Evolutionary conservation across 2,329 filamentous ascomycete species (phyloP).

Genomic region (Aspergillus cejpii): DNA sequence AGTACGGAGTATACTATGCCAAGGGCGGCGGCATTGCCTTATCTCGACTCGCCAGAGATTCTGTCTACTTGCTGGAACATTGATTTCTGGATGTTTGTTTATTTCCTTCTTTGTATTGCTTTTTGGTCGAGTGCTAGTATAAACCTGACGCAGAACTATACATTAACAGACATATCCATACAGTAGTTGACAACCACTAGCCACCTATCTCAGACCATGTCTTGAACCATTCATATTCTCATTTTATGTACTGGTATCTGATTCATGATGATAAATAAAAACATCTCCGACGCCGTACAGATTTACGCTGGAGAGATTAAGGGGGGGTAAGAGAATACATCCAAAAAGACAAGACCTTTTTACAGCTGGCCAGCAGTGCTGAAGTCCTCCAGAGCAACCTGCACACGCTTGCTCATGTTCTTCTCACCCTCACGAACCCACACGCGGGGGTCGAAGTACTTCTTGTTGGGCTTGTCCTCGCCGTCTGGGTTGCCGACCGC

Average conservation of each 20-base stretch:
- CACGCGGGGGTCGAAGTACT: conserved; percentile 81
- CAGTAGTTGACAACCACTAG: no score
- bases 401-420: conserved; percentile 79
- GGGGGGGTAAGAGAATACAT: conserved; percentile 3
- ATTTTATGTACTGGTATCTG: conserved; percentile 19
- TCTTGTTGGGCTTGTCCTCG: conserved; percentile 98
- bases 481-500: conserved; percentile 94
- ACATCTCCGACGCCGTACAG: neutral
- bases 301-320: neutral
- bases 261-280: conserved; percentile 6
- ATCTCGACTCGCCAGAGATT: no score
- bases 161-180: no score
- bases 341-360: conserved; percentile 39
- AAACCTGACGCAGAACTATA: no score
- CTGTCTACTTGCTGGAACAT: no score
- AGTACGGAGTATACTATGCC: no score
- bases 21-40: no score
- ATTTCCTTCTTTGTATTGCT: no score
- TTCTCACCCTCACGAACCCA: conserved; percentile 94
- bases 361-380: conserved; percentile 74
- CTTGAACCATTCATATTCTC: neutral
- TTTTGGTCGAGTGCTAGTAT: no score
- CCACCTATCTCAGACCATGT: neutral
- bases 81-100: no score
- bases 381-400: conserved; percentile 83